Evolutionary conservation across 2,329 filamentous ascomycete genomes (phyloP).

Genomic region (Allantophomopsis lycopodina): DNA sequence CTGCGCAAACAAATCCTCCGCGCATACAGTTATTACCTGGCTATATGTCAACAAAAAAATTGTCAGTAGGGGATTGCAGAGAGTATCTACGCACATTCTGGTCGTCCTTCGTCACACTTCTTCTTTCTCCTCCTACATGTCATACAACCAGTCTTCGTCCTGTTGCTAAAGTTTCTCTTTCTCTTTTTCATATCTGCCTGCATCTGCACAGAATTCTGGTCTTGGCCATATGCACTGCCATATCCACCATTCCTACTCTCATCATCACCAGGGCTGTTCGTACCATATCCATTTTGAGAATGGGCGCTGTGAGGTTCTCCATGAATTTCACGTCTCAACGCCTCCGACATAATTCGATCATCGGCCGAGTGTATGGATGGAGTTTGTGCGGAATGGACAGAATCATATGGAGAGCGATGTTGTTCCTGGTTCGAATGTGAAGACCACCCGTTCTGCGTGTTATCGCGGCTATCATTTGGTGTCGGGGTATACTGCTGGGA

Average conservation of each 20-base stretch:
- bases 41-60: slow-evolving; percentile 7
- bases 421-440: slow-evolving; percentile 34
- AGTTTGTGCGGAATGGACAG: slow-evolving; percentile 27
- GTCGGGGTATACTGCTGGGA: slow-evolving; percentile 1
- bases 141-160: slow-evolving; percentile 90
- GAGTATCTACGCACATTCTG: slow-evolving; percentile 56
- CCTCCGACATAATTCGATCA: slow-evolving; percentile 11
- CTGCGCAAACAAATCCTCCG: slow-evolving; percentile 81
- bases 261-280: slow-evolving; percentile 22
- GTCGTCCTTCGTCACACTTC: slow-evolving; percentile 93
- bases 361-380: slow-evolving; percentile 32
- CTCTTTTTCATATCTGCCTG: slow-evolving; percentile 54
- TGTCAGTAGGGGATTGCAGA: neutral
- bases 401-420: slow-evolving; percentile 26
- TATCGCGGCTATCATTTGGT: slow-evolving; percentile 25
- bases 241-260: slow-evolving; percentile 19
- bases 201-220: slow-evolving; percentile 20
- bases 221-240: slow-evolving; percentile 20
- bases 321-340: slow-evolving; percentile 35
- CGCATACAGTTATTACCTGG: slow-evolving; percentile 79
- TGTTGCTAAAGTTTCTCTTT: slow-evolving; percentile 79
- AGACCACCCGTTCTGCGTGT: slow-evolving; percentile 26
- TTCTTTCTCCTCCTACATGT: slow-evolving; percentile 90
- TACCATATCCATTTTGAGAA: slow-evolving; percentile 21
- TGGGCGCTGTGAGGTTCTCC: slow-evolving; percentile 27